Evolutionary conservation across 352 stramenopile genomes (phyloP), one percentile per base, ranked within the genome.

Genomic region (Globisporangium rhizosaccharum): DNA sequence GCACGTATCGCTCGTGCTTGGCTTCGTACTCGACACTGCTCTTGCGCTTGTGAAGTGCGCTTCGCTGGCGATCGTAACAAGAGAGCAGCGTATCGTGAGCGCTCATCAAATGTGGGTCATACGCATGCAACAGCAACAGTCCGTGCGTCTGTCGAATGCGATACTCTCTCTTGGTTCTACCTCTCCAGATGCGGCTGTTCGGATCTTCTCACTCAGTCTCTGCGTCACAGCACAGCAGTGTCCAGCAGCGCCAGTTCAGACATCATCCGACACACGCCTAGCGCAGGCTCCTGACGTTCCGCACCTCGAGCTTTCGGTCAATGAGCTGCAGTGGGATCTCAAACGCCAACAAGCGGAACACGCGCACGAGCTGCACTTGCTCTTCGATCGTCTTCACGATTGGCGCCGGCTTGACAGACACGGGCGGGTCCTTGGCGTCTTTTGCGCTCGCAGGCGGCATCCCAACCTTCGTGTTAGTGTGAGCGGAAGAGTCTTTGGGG

Each of bases 281-380:
- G 18, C 9, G 39, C 20, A 47, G 7, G 6, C 1, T 39, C 46
- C 1, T 59, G 23, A 20, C 33, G 26, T 20, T 44, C 12, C 30
- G 1, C 53, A 89, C 83, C 63, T 87, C 66, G 6, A 93, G 59
- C 41, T 91, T 93, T 11, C 72, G 66, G 7, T 87, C 75, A 26
- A 89, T 51, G 10, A 78, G 73, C 49, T 79, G 68, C 1, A 86
- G 62, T 0, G 83, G 77, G 1, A 85, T 73, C 12, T 91, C 79
- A 47, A 93, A 86, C 1, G 78, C 72, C 12, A 93, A 60, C 18
- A 83, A 53, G 11, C 83, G 81, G 53, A 93, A 91, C 18, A 91
- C 73, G 52, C 83, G 73, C 15, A 73, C 71, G 15, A 92, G 67
- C 54, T 90, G 83, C n/a, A 90, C 63, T 63, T 90, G 77, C 67